Evolutionary conservation across 139 green algal genomes (phyloP).

Genomic region (Auxenochlorella protothecoides): DNA sequence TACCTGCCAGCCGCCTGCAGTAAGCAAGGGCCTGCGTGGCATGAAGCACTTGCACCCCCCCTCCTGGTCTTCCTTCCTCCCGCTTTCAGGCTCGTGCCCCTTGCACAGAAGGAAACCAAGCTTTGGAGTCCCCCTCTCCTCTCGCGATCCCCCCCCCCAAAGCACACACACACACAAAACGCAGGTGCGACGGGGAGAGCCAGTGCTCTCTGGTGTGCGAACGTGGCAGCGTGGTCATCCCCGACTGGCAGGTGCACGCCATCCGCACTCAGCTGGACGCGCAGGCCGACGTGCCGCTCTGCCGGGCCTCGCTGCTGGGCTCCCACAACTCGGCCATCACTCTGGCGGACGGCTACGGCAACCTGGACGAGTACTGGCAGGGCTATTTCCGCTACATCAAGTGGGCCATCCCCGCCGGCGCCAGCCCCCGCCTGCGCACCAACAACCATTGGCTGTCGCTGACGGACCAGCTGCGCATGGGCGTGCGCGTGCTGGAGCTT

Average conservation of each 20-base stretch:
- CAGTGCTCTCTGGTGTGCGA: conserved; percentile 51
- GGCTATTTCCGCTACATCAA: conserved; percentile 46
- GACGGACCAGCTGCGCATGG: conserved; percentile 67
- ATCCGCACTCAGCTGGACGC: conserved; percentile 32
- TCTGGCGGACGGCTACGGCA: conserved; percentile 67
- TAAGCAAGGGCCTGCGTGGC: too few species aligned
- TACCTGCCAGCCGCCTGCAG: too few species aligned
- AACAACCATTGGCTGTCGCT: conserved; percentile 61
- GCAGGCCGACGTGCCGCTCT: conserved; percentile 32
- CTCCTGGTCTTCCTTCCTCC: too few species aligned
- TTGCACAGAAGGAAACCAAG: too few species aligned
- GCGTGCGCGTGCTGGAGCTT: conserved; percentile 60
- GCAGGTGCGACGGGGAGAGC: conserved; percentile 39
- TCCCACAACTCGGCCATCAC: conserved; percentile 68
- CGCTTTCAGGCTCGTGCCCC: too few species aligned
- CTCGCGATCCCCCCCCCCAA: too few species aligned
- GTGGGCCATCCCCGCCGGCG: conserved; percentile 14
- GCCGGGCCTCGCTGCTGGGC: conserved; percentile 39
- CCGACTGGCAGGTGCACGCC: conserved; percentile 39
- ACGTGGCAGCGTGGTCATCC: conserved; percentile 38
- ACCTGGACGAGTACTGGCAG: conserved; percentile 44
- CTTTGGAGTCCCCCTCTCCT: too few species aligned
- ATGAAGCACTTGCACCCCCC: too few species aligned
- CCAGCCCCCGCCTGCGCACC: conserved; percentile 32
- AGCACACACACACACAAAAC: too few species aligned